Conservation (phyloP, 2,329 filamentous ascomycete genomes). For the Diplodia scrobiculata region DNA sequence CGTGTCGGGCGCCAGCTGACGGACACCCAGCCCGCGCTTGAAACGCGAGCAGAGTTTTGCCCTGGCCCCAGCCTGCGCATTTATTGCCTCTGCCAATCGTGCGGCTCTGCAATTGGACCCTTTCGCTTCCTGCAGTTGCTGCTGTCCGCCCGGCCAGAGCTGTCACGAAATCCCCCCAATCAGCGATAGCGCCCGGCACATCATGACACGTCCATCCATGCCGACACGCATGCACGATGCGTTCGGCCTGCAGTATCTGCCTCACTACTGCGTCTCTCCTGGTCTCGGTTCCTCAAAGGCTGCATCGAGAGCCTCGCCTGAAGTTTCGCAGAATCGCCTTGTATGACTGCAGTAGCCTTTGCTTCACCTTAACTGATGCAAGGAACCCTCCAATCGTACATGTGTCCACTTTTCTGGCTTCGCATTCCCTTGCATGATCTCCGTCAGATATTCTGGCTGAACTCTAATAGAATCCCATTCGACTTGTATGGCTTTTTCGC, state of each 20-base stretch:
- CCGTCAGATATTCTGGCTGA: background rate
- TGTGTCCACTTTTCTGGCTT: background rate
- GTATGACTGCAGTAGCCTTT: background rate
- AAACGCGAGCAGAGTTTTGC: conserved; percentile 9
- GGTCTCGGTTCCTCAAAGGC: background rate
- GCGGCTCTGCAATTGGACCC: conserved; percentile 15
- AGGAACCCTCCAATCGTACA: background rate
- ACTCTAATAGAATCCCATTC: background rate
- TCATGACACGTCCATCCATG: conserved; percentile 7
- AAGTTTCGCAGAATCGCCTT: background rate
- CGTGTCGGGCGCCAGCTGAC: background rate
- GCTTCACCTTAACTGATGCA: background rate
- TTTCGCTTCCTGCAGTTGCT: background rate
- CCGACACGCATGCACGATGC: background rate
- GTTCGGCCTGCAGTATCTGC: conserved; percentile 8
- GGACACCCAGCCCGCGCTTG: background rate
- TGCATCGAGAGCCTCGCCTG: background rate
- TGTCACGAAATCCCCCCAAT: background rate
- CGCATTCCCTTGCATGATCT: background rate
- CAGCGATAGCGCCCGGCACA: background rate
- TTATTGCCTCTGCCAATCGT: conserved; percentile 1
- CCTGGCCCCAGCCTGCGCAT: background rate
- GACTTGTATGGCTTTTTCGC: too few species aligned
- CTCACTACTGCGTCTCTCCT: too few species aligned
- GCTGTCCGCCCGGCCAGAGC: background rate